phyloP scores from a whole-genome alignment of 2,329 filamentous ascomycete species.

The Calonectria pteridis region DNA sequence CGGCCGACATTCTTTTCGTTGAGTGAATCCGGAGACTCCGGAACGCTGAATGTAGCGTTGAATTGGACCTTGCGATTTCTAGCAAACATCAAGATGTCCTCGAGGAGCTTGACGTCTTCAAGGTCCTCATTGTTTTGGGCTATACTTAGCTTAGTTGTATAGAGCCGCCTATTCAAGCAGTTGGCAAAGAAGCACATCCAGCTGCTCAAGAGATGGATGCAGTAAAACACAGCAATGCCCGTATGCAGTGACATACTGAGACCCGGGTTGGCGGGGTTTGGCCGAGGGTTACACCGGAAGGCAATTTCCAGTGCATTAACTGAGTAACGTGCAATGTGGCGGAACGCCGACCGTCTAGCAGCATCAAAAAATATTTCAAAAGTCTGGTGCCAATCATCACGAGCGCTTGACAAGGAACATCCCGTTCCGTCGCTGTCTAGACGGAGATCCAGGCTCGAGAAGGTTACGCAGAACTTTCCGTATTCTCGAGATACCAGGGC shows the following conservation, averaged over 20 bases:
- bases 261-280: not conserved
- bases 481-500: not conserved
- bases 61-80: not conserved
- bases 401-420: not conserved
- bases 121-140: not conserved
- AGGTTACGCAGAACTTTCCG: not conserved
- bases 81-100: not conserved
- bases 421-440: not conserved
- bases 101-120: not conserved
- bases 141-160: not conserved
- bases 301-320: not conserved
- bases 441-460: not conserved
- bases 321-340: not conserved
- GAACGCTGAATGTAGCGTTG: not conserved
- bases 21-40: not conserved
- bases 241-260: not conserved
- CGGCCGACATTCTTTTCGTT: not conserved
- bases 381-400: not conserved
- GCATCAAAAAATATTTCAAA: not conserved
- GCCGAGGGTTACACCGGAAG: not conserved
- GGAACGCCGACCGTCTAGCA: not conserved
- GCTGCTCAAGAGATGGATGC: not conserved
- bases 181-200: conserved; percentile 9
- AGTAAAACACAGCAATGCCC: not conserved
- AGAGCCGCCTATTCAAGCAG: not conserved